Percentiles rank a stretch among this genome's conserved stretches.
phyloP scores from a whole-genome alignment of 139 green algal genomes.

The Chlorella sorokiniana region DNA sequence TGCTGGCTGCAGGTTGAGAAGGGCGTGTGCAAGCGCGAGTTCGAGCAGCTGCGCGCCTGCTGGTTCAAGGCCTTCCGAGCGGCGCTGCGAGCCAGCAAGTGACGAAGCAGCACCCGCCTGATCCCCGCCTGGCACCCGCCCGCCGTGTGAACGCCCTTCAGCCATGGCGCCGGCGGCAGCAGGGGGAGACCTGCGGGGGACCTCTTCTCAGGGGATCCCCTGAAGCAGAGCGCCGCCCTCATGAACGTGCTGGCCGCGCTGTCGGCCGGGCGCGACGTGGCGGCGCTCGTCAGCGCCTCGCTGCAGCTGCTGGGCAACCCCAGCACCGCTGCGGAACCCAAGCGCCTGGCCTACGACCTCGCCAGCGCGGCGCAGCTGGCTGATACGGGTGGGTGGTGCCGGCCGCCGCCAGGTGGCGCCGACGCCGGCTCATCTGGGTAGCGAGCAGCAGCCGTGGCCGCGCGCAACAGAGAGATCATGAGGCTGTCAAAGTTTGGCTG shows the following conservation, averaged over 20 bases:
- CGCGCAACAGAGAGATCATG: too few species aligned
- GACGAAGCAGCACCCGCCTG: background rate
- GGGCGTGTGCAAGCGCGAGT: slow-evolving; percentile 42
- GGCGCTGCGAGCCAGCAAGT: slow-evolving; percentile 13
- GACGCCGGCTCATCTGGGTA: too few species aligned
- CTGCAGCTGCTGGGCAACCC: slow-evolving; percentile 36
- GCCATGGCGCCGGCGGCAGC: background rate
- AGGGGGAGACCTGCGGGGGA: slow-evolving; percentile 31
- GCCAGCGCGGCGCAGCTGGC: slow-evolving; percentile 15
- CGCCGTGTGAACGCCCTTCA: background rate
- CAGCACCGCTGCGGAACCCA: slow-evolving; percentile 9
- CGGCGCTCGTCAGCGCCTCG: background rate
- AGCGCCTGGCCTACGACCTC: slow-evolving; percentile 34
- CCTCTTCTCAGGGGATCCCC: slow-evolving; percentile 26
- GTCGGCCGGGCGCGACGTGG: slow-evolving; percentile 12
- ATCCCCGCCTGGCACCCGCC: background rate
- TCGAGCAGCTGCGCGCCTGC: slow-evolving; percentile 37
- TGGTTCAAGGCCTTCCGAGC: slow-evolving; percentile 21
- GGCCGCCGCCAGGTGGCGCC: too few species aligned
- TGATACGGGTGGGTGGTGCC: slow-evolving; percentile 6
- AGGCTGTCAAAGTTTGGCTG: too few species aligned
- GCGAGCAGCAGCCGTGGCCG: too few species aligned
- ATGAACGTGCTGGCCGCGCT: background rate
- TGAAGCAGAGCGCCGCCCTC: slow-evolving; percentile 31
- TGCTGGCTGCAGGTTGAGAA: slow-evolving; percentile 43